Evolutionary conservation across 192 early-diverging fungal genomes (phyloP).

Genomic region (Backusella mclennaniae): DNA sequence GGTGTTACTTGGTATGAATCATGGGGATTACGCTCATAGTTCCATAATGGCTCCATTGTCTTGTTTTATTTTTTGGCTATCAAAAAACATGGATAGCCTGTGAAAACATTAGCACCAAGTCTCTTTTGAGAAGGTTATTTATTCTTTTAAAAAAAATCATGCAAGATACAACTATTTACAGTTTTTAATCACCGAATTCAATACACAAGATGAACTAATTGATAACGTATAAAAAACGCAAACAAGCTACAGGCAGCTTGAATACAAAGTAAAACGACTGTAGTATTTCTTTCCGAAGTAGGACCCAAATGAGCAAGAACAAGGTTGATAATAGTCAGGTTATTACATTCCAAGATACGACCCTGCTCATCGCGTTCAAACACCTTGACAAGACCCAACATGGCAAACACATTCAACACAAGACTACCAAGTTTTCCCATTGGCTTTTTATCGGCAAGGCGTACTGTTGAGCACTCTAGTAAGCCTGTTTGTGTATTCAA

Average conservation of each 20-base stretch:
- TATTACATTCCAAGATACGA: constrained; percentile 66
- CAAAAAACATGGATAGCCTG: no score
- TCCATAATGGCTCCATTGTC: no score
- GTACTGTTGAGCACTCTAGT: constrained; percentile 38
- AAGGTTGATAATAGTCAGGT: constrained; percentile 91
- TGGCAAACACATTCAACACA: constrained; percentile 54
- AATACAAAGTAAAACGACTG: constrained; percentile 57
- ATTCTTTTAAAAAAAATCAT: background rate
- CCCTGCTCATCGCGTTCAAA: constrained; percentile 48
- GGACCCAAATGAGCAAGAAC: constrained; percentile 79
- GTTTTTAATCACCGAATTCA: constrained; percentile 23
- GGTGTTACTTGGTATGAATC: no score
- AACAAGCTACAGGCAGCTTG: constrained; percentile 67
- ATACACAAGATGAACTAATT: constrained; percentile 82
- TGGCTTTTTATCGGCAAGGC: constrained; percentile 29
- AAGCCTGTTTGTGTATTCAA: constrained; percentile 42
- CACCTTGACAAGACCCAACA: constrained; percentile 52
- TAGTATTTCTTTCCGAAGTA: constrained; percentile 65
- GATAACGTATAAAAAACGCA: constrained; percentile 82
- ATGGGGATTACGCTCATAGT: no score
- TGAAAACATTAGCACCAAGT: no score
- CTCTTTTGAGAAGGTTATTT: background rate
- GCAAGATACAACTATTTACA: background rate
- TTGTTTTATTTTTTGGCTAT: no score
- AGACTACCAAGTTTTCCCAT: constrained; percentile 45